Percentiles rank a stretch among this genome's conserved stretches.
Conservation (phyloP, 164 flowering plant species). For the Protea cynaroides region DNA sequence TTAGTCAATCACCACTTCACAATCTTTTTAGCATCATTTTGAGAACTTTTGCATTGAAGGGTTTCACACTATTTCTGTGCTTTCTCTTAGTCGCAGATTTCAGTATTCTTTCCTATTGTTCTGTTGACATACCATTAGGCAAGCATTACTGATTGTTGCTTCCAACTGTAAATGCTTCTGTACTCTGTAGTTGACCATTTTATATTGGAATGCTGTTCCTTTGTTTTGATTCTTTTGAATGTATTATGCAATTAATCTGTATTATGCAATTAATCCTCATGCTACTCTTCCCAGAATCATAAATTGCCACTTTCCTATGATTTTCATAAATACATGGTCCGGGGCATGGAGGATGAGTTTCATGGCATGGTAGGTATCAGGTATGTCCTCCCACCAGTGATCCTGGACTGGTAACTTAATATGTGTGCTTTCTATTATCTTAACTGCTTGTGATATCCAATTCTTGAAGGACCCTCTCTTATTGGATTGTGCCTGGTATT, state of each 20-base stretch:
- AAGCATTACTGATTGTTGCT: background rate
- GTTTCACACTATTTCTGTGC: too few relatives aligned
- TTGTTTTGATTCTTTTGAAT: conserved; percentile 1
- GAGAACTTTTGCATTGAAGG: too few relatives aligned
- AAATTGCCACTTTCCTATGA: conserved; percentile 73
- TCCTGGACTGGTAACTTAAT: background rate
- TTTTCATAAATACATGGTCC: conserved; percentile 86
- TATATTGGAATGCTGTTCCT: background rate
- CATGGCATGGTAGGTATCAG: conserved; percentile 88
- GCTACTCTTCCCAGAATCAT: conserved; percentile 58
- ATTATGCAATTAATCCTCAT: conserved; percentile 1
- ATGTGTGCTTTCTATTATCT: background rate
- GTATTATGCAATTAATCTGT: background rate
- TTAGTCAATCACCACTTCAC: too few relatives aligned
- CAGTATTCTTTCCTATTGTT: too few relatives aligned
- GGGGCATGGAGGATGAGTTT: conserved; percentile 98
- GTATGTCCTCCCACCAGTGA: conserved; percentile 25
- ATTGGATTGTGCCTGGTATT: too few relatives aligned
- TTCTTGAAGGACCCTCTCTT: background rate
- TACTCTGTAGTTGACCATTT: background rate
- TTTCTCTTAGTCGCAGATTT: too few relatives aligned
- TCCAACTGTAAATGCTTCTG: background rate
- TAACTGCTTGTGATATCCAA: background rate
- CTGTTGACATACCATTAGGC: background rate
- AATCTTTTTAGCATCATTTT: too few relatives aligned